A percentile compares a stretch with the other conserved stretches of the same genome.
These are phyloP conservation scores for Urtica urens DNA, from an alignment of 306 rosid genomes.

Conservation along the genomic window DNA sequence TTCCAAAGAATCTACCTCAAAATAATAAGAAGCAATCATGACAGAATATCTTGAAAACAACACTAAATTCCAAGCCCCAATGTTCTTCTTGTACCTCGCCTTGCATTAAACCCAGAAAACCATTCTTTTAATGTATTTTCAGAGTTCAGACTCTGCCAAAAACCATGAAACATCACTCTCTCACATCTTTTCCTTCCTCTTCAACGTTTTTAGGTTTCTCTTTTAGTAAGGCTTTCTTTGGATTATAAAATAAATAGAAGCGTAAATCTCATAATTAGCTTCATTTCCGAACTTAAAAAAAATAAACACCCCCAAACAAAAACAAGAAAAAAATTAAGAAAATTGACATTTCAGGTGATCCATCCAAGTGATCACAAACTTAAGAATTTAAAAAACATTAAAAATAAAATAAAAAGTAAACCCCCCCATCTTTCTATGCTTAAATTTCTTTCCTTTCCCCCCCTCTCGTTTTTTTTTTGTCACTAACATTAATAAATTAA, in stretches of 20 bases:
- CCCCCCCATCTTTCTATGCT: not conserved
- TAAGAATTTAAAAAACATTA: too few relatives aligned
- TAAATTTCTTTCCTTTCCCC: not conserved
- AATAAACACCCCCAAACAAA: not conserved
- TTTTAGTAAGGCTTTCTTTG: too few relatives aligned
- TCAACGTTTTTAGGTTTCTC: too few relatives aligned
- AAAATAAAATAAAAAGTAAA: not conserved
- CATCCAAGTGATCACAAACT: not conserved
- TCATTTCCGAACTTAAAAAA: not conserved
- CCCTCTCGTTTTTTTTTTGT: not conserved
- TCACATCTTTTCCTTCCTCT: constrained; percentile 1
- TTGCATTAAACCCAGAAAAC: not conserved
- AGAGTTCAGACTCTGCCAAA: constrained; percentile 39
- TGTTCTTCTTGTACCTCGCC: constrained; percentile 27
- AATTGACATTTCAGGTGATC: not conserved
- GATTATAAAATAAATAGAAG: not conserved
- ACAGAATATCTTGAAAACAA: constrained; percentile 40
- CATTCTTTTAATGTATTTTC: constrained; percentile 39
- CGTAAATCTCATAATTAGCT: not conserved
- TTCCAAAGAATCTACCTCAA: constrained; percentile 35
- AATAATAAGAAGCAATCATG: constrained; percentile 27
- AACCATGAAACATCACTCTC: constrained; percentile 57
- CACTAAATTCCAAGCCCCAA: constrained; percentile 22
- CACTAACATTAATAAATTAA: constrained; percentile 1
- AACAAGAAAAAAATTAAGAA: not conserved